phyloP scores from a whole-genome alignment of 2,329 filamentous ascomycete genomes.

The Monilinia aucupariae region DNA sequence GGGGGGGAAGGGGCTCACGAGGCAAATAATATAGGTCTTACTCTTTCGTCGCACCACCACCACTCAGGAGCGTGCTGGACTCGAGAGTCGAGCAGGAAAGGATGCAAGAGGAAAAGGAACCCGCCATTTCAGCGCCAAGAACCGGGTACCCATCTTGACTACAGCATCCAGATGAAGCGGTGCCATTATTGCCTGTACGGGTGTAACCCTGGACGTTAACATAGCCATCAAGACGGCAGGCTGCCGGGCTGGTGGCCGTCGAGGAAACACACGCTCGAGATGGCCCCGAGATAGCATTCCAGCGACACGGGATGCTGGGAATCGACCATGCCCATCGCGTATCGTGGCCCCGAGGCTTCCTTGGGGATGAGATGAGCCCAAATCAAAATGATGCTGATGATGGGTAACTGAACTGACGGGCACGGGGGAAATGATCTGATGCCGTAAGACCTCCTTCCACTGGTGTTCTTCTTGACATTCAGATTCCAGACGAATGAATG shows the following conservation, averaged over 20 bases:
- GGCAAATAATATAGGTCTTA: constrained; percentile 4
- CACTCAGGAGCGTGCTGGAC: background rate
- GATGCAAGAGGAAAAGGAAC: constrained; percentile 11
- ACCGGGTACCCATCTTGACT: constrained; percentile 16
- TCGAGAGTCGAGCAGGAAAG: too few relatives aligned
- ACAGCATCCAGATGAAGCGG: constrained; percentile 2
- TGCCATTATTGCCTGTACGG: constrained; percentile 13
- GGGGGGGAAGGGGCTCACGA: constrained; percentile 12
- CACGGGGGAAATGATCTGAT: background rate
- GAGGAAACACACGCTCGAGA: constrained; percentile 9
- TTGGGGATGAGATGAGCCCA: background rate
- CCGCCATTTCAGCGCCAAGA: constrained; percentile 14
- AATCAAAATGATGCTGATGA: background rate
- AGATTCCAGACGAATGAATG: too few relatives aligned
- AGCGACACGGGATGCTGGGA: background rate
- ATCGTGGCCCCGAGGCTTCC: background rate
- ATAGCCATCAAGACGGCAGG: constrained; percentile 17
- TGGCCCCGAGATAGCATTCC: constrained; percentile 1
- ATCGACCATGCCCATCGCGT: background rate
- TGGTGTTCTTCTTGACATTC: too few relatives aligned
- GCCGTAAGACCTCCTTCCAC: too few relatives aligned
- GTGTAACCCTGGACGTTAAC: constrained; percentile 16
- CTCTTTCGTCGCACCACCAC: constrained; percentile 12
- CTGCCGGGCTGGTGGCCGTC: constrained; percentile 7
- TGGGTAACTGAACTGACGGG: too few relatives aligned